phyloP scores from a whole-genome alignment of 2,329 filamentous ascomycete genomes.

The Uncinocarpus reesii region DNA sequence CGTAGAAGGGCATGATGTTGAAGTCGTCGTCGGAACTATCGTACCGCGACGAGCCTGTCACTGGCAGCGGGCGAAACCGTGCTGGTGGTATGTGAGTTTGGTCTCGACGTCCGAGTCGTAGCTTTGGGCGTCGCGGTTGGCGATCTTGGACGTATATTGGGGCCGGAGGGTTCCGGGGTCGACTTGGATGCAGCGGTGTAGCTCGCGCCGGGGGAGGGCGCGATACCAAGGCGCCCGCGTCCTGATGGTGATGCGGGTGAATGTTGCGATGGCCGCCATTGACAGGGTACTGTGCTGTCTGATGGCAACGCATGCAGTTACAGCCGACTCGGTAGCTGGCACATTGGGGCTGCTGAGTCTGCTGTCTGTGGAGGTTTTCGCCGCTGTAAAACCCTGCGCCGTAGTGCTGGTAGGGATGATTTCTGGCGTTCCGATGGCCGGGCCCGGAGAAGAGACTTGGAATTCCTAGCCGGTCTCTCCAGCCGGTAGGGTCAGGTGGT shows the following conservation, averaged over 20 bases:
- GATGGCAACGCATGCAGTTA: background rate
- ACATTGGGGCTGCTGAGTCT: background rate
- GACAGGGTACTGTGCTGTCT: background rate
- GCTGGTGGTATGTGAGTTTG: background rate
- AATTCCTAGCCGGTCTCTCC: background rate
- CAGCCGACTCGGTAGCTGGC: background rate
- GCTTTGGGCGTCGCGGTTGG: too few species aligned
- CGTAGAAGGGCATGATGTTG: background rate
- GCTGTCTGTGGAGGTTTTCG: constrained; percentile 4
- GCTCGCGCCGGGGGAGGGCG: background rate
- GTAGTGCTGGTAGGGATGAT: background rate
- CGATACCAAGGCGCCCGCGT: background rate
- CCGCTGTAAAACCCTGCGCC: constrained; percentile 1
- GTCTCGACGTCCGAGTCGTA: background rate
- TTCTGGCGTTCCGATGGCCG: background rate
- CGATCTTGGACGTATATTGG: background rate
- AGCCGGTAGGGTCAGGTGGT: background rate
- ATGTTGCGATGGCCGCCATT: background rate
- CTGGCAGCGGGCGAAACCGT: background rate
- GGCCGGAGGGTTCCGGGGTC: background rate
- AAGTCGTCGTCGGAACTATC: constrained; percentile 1
- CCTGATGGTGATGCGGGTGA: background rate
- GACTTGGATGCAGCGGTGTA: background rate
- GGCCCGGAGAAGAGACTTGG: background rate
- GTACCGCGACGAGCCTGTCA: background rate